phyloP scores from a whole-genome alignment of 805 yeast species.

The Candida vaughaniae region DNA sequence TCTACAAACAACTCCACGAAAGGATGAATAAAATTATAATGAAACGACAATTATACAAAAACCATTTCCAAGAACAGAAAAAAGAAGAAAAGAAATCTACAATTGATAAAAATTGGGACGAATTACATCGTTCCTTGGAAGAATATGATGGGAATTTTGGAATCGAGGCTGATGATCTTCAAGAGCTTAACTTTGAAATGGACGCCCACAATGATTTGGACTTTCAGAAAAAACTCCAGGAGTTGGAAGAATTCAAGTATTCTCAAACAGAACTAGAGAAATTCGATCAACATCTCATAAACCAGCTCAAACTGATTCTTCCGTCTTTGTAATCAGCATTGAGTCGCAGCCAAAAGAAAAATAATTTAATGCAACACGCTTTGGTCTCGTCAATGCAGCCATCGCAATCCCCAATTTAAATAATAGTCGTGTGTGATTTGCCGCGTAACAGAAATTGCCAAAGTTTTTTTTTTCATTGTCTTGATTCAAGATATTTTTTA shows the following conservation, averaged over 20 bases:
- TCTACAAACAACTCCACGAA: conserved; percentile 39
- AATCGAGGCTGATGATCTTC: conserved; percentile 36
- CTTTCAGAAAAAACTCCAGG: conserved; percentile 12
- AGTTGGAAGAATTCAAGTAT: conserved; percentile 11
- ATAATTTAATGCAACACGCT: no score
- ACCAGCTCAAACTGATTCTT: conserved; percentile 7
- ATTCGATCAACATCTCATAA: conserved; percentile 16
- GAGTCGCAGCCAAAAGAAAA: no score
- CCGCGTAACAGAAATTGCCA: no score
- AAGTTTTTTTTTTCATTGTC: no score
- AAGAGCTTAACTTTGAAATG: conserved; percentile 39
- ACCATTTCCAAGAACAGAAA: conserved; percentile 26
- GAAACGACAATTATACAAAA: conserved; percentile 40
- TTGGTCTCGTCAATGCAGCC: no score
- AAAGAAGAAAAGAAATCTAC: conserved; percentile 12
- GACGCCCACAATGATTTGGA: conserved; percentile 18
- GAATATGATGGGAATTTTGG: conserved; percentile 36
- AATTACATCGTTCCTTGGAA: conserved; percentile 34
- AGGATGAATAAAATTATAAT: conserved; percentile 35
- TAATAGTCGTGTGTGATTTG: no score
- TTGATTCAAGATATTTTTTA: no score
- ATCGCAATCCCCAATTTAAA: no score
- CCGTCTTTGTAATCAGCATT: no score
- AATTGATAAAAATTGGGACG: conserved; percentile 44
- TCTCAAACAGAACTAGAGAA: conserved; percentile 35